Base-by-base conservation (phyloP, 805 yeast species). In the Wickerhamomyces tratensis region DNA sequence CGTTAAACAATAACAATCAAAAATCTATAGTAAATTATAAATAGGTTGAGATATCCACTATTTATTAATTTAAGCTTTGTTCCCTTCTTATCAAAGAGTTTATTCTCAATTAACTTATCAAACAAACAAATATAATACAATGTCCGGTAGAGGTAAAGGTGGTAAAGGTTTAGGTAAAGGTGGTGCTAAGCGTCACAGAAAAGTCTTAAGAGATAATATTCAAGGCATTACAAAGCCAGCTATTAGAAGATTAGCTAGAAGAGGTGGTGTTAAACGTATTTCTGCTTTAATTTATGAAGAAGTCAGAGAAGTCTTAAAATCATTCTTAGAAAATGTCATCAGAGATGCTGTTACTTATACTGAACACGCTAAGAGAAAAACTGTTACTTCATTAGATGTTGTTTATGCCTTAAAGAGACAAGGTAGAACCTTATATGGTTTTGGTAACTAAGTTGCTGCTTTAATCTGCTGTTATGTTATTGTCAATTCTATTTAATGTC, bases 181-280 rank as follows among this genome's bases (percentile, higher is more conserved):
- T 76, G 98, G 98, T 77, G 98, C 98, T 63, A 91, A 91, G 83
- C 88, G 98, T 75, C 98, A 91, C 88, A 87, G 98, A 82, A 89
- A 89, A 86, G 86, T 91, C 73, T 79, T 89, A 56, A 89, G 98
- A 80, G 98, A 93, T 72, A 93, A 91, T 91, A 91, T 93, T 59
- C 97, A 89, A 76, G 98, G 98, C 79, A 91, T 91, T 68, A 91
- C 98, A 51, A 91, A 91, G 82, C 98, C 98, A 67, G 98, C 98
- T 66, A 91, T 91, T 67, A 88, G 98, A 79, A 91, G 98, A 86
- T 84, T 91, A 63, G 98, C 98, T 42, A 91, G 98, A 83, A 88
- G 98, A 86, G 98, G 98, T 77, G 98, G 98, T 89, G 98, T 91
- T 67, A 91, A 91, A 84, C 96, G 98, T 86, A 91, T 91, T 64